A percentile compares a stretch with the other conserved stretches of the same genome.
Evolutionary conservation across 2,329 filamentous ascomycete genomes (phyloP).

Genomic region (Xylaria multiplex): DNA sequence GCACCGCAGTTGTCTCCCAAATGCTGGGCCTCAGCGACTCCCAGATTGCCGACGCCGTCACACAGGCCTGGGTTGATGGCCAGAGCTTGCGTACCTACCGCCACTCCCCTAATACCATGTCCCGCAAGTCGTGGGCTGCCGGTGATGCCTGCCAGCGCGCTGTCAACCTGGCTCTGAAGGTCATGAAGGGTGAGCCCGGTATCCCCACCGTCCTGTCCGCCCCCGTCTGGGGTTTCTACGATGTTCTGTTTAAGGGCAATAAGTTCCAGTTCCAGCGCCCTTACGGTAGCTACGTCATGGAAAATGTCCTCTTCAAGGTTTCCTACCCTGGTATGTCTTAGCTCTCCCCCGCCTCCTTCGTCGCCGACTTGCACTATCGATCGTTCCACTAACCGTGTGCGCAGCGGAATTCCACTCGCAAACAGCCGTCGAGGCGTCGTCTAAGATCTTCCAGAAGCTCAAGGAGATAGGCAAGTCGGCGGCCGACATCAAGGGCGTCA

Average conservation of each 20-base stretch:
- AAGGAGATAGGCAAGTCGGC: conserved; percentile 88
- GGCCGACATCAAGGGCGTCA: conserved; percentile 91
- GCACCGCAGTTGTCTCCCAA: conserved; percentile 91
- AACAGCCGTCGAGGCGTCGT: conserved; percentile 93
- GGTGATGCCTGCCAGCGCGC: conserved; percentile 97
- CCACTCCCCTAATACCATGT: conserved; percentile 99
- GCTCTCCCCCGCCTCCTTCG: not conserved
- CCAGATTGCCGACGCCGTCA: conserved; percentile 94
- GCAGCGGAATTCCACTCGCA: conserved; percentile 90
- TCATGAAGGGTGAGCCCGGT: conserved; percentile 89
- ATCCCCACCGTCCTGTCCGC: conserved; percentile 93
- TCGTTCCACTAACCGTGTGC: conserved; percentile 57
- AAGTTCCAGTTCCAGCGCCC: conserved; percentile 95
- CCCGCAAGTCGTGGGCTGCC: conserved; percentile 97
- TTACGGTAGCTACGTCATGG: conserved; percentile 99
- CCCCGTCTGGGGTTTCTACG: conserved; percentile 97
- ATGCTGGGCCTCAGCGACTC: conserved; percentile 89
- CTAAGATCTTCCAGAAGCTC: conserved; percentile 86
- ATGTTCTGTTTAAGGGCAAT: conserved; percentile 95
- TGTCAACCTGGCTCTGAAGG: conserved; percentile 90
- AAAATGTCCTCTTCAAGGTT: conserved; percentile 99
- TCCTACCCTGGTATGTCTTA: conserved; percentile 83
- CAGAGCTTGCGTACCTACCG: conserved; percentile 96
- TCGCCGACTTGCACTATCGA: not conserved
- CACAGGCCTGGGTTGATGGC: conserved; percentile 97